Evolutionary conservation across 176 grass and related monocot species (phyloP).

Genomic region (Carex myosuroides): DNA sequence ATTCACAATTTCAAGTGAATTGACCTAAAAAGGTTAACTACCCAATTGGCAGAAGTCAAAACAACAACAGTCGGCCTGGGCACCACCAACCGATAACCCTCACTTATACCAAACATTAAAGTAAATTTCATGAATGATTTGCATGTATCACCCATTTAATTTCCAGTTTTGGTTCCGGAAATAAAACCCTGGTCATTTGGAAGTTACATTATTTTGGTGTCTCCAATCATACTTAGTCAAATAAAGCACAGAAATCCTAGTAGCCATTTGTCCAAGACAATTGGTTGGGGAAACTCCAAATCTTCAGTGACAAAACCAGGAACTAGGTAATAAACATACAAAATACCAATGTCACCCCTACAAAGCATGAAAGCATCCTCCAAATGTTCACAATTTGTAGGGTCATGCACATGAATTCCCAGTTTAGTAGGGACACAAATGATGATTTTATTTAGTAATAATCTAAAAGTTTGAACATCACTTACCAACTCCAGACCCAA

Average conservation of each 20-base stretch:
- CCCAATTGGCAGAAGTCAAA: background rate
- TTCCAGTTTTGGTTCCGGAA: background rate
- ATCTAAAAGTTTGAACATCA: conserved; percentile 3
- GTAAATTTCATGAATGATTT: background rate
- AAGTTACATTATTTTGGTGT: background rate
- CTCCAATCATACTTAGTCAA: background rate
- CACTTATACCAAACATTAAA: background rate
- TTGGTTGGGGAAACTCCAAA: background rate
- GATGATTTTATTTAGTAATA: background rate
- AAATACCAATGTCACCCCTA: background rate
- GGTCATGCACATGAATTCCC: background rate
- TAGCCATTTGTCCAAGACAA: background rate
- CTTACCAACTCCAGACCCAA: conserved; percentile 92
- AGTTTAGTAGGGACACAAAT: background rate
- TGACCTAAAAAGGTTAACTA: background rate
- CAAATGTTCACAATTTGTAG: background rate
- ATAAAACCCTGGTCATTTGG: background rate
- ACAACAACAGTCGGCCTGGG: background rate
- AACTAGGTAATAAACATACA: background rate
- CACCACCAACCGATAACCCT: background rate
- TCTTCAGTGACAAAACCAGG: background rate
- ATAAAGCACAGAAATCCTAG: background rate
- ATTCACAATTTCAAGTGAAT: conserved; percentile 12
- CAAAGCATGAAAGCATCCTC: background rate
- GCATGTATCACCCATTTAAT: background rate